Evolutionary conservation across 495 filamentous ascomycete genomes (phyloP).

Genomic region (Hypoxylon crocopeplum): DNA sequence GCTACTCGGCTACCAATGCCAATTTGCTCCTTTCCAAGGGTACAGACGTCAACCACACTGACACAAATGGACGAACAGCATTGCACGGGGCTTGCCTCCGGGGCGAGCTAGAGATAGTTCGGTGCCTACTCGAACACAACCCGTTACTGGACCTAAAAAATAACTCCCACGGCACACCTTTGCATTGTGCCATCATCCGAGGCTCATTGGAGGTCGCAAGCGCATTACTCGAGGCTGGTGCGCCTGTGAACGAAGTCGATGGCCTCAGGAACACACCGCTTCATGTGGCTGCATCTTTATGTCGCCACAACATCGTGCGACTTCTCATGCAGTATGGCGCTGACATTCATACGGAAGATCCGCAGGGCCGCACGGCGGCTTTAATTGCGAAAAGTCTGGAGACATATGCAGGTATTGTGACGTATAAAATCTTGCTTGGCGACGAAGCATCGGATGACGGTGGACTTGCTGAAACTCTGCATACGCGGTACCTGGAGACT

Average conservation of each 20-base stretch:
- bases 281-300: conserved; percentile 9
- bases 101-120: conserved; percentile 28
- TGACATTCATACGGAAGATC: neutral
- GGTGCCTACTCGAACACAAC: conserved; percentile 20
- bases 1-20: conserved; percentile 17
- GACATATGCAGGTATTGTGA: neutral
- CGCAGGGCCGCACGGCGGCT: neutral
- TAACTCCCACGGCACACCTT: conserved; percentile 4
- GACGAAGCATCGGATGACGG: neutral
- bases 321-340: conserved; percentile 6
- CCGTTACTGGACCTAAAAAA: conserved; percentile 19
- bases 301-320: conserved; percentile 14
- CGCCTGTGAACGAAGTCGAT: conserved; percentile 6
- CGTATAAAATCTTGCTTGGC: neutral
- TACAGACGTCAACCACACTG: conserved; percentile 29
- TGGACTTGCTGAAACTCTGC: neutral
- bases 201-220: conserved; percentile 14
- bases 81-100: conserved; percentile 29
- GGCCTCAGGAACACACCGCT: conserved; percentile 1
- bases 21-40: conserved; percentile 19
- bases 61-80: conserved; percentile 25
- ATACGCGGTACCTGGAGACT: neutral
- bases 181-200: conserved; percentile 12
- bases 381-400: neutral
- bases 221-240: conserved; percentile 15